Conservation (phyloP, 2,329 filamentous ascomycete genomes). For the Cladosporium cucumerinum region DNA sequence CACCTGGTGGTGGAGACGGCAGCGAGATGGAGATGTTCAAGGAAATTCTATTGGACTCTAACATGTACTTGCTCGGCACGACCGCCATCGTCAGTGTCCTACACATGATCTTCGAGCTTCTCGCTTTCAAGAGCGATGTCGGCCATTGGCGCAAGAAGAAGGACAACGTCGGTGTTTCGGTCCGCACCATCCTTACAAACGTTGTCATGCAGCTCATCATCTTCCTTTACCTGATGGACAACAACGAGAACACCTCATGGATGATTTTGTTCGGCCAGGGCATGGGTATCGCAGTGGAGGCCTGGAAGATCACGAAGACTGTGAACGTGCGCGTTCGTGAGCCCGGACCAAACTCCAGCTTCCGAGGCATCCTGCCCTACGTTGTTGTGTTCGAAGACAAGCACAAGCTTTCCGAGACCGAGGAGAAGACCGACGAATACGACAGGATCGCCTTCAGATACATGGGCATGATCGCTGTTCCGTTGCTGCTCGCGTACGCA, state of each 20-base stretch:
- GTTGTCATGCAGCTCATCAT: slow-evolving; percentile 97
- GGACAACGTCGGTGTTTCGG: slow-evolving; percentile 93
- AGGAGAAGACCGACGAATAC: slow-evolving; percentile 98
- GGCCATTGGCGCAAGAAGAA: slow-evolving; percentile 99
- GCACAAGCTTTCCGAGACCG: slow-evolving; percentile 89
- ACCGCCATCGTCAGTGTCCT: slow-evolving; percentile 81
- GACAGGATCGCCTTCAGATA: slow-evolving; percentile 97
- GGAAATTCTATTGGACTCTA: slow-evolving; percentile 89
- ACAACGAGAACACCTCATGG: slow-evolving; percentile 96
- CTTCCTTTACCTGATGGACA: slow-evolving; percentile 94
- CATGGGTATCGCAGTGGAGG: slow-evolving; percentile 72
- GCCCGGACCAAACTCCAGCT: slow-evolving; percentile 61
- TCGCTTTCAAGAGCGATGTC: slow-evolving; percentile 97
- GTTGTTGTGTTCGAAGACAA: slow-evolving; percentile 89
- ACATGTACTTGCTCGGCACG: slow-evolving; percentile 81
- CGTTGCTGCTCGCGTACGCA: slow-evolving; percentile 84
- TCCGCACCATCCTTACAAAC: slow-evolving; percentile 93
- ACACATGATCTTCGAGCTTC: slow-evolving; percentile 91
- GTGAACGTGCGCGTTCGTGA: slow-evolving; percentile 82
- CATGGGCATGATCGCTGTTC: slow-evolving; percentile 88
- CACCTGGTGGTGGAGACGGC: slow-evolving; percentile 79
- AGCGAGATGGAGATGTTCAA: slow-evolving; percentile 97
- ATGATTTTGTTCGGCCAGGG: slow-evolving; percentile 96
- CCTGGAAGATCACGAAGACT: slow-evolving; percentile 95
- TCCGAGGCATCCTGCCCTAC: slow-evolving; percentile 60